These are phyloP conservation scores for Xylaria castorea DNA, from an alignment of 495 filamentous ascomycete species.

Conservation along the genomic window DNA sequence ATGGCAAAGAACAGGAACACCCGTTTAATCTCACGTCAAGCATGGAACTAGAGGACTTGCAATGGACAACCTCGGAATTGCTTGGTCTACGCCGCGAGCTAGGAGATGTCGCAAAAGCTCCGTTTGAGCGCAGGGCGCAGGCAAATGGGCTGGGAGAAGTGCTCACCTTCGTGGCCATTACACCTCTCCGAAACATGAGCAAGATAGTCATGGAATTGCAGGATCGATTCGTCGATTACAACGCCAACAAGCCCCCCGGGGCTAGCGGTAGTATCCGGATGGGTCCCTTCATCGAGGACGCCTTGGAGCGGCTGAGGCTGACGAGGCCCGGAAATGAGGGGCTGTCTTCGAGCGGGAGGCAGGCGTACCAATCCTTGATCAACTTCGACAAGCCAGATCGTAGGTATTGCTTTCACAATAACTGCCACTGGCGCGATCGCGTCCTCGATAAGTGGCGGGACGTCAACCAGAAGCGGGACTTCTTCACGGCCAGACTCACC, in stretches of 20 bases:
- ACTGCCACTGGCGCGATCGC: neutral
- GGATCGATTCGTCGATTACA: neutral
- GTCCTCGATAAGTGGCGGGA: neutral
- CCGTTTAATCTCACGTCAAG: slow-evolving; percentile 4
- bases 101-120: neutral
- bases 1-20: neutral
- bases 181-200: neutral
- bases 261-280: neutral
- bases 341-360: neutral
- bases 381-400: neutral
- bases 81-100: neutral
- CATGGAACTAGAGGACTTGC: neutral
- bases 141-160: neutral
- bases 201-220: neutral
- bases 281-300: neutral
- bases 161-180: neutral
- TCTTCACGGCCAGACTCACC: neutral
- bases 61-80: neutral
- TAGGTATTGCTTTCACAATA: neutral
- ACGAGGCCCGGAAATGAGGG: neutral
- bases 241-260: neutral
- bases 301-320: neutral
- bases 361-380: neutral
- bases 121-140: neutral
- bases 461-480: neutral